These are phyloP conservation scores for Paraphaeosphaeria sporulosa DNA, from an alignment of 2,329 filamentous ascomycete genomes.

Conservation along the genomic window DNA sequence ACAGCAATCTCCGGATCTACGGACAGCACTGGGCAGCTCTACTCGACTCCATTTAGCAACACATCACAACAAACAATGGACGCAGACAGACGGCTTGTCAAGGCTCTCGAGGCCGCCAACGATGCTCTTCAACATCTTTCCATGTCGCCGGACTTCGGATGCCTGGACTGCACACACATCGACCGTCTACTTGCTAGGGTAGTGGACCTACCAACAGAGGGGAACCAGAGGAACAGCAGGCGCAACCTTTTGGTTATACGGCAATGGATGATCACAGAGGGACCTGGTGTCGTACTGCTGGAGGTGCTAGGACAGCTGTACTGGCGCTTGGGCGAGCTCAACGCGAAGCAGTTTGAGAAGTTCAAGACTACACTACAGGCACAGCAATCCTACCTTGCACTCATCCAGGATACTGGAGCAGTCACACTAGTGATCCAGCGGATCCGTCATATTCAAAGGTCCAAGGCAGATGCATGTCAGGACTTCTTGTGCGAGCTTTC, in stretches of 20 bases:
- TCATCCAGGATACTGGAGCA: constrained; percentile 34
- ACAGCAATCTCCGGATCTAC: constrained; percentile 12
- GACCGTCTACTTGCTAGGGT: constrained; percentile 43
- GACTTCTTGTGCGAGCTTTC: constrained; percentile 45
- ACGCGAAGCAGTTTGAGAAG: constrained; percentile 47
- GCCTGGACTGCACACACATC: constrained; percentile 44
- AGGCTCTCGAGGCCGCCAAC: constrained; percentile 42
- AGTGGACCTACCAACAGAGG: constrained; percentile 45
- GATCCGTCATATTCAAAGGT: constrained; percentile 41
- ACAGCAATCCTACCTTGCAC: constrained; percentile 35
- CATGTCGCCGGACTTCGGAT: constrained; percentile 39
- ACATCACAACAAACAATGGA: constrained; percentile 34
- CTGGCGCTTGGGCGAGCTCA: constrained; percentile 45
- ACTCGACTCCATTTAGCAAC: constrained; percentile 14
- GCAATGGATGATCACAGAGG: constrained; percentile 46
- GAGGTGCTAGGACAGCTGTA: constrained; percentile 47
- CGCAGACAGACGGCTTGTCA: constrained; percentile 38
- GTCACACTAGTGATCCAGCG: constrained; percentile 41
- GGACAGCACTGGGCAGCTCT: constrained; percentile 11
- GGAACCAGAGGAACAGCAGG: constrained; percentile 45
- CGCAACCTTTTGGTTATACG: constrained; percentile 44
- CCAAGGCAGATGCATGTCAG: constrained; percentile 44
- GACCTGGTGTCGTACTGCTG: constrained; percentile 40
- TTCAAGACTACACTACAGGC: constrained; percentile 41
- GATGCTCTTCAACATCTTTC: constrained; percentile 46